Evolutionary conservation across 805 yeast genomes (phyloP).

Genomic region (Kuraishia molischiana): DNA sequence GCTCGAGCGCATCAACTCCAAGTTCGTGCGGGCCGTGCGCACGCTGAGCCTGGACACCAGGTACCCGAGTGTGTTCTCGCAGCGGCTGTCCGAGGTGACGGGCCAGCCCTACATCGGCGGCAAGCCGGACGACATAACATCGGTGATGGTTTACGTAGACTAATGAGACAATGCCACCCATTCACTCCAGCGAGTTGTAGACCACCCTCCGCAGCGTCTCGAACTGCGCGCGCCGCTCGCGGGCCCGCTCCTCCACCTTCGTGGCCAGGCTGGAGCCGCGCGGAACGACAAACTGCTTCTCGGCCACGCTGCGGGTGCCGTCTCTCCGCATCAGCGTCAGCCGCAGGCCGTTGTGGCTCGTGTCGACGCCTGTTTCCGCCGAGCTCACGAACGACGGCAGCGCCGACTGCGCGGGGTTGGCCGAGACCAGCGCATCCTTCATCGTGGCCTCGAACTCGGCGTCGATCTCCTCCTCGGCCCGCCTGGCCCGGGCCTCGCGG

Average conservation of each 20-base stretch:
- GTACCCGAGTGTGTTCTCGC: conserved; percentile 81
- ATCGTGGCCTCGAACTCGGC: conserved; percentile 44
- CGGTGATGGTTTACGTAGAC: conserved; percentile 59
- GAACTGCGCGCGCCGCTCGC: conserved; percentile 32
- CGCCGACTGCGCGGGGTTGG: no score
- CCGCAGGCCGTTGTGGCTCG: no score
- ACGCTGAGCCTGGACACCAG: conserved; percentile 61
- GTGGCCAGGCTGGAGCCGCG: no score
- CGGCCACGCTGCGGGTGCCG: no score
- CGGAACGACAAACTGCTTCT: no score
- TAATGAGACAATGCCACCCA: conserved; percentile 4
- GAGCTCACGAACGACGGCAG: no score
- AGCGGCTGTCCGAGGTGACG: conserved; percentile 55
- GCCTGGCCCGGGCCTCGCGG: conserved; percentile 30
- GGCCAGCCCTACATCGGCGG: conserved; percentile 79
- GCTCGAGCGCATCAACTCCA: conserved; percentile 36
- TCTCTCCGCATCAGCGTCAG: conserved; percentile 48
- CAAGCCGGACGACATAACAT: conserved; percentile 90
- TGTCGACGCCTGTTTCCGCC: no score
- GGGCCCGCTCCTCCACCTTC: no score
- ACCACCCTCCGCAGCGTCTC: conserved; percentile 6
- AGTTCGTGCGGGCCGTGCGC: conserved; percentile 58
- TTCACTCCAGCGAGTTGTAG: not conserved
- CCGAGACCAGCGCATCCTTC: no score
- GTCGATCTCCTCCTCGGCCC: conserved; percentile 43